These are phyloP conservation scores for Penicillium salamii DNA, from an alignment of 495 filamentous ascomycete genomes.

Conservation along the genomic window DNA sequence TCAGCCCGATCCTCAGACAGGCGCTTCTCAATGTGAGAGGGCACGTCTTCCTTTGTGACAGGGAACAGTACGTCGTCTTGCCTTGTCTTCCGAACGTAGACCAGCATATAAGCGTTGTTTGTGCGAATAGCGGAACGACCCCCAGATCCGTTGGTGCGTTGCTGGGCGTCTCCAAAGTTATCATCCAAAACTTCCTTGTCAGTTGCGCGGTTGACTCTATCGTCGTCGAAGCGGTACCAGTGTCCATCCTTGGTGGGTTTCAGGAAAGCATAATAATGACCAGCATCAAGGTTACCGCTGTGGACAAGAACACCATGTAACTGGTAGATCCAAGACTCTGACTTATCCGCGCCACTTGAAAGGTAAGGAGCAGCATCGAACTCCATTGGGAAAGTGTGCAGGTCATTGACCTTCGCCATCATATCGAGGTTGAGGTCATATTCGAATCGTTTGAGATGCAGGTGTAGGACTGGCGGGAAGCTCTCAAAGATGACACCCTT, in stretches of 20 bases:
- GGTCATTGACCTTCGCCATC: conserved; percentile 99
- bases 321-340: conserved; percentile 86
- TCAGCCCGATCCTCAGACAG: conserved; percentile 78
- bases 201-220: conserved; percentile 89
- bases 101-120: conserved; percentile 93
- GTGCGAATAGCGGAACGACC: conserved; percentile 65
- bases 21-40: conserved; percentile 72
- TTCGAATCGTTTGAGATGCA: conserved; percentile 97
- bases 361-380: conserved; percentile 90
- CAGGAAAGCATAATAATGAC: conserved; percentile 98
- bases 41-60: conserved; percentile 72
- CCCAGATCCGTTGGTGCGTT: conserved; percentile 55
- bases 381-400: conserved; percentile 92
- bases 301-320: conserved; percentile 95
- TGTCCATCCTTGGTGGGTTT: conserved; percentile 87
- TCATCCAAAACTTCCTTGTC: conserved; percentile 91
- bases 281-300: conserved; percentile 92
- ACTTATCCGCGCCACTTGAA: conserved; percentile 79
- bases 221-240: conserved; percentile 98
- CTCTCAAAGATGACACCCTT: conserved; percentile 97
- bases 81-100: conserved; percentile 87
- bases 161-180: conserved; percentile 91
- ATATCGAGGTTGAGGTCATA: conserved; percentile 94
- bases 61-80: conserved; percentile 76
- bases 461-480: conserved; percentile 91